Conservation (phyloP, 2,329 filamentous ascomycete genomes). For the Sclerotinia spermophila region DNA sequence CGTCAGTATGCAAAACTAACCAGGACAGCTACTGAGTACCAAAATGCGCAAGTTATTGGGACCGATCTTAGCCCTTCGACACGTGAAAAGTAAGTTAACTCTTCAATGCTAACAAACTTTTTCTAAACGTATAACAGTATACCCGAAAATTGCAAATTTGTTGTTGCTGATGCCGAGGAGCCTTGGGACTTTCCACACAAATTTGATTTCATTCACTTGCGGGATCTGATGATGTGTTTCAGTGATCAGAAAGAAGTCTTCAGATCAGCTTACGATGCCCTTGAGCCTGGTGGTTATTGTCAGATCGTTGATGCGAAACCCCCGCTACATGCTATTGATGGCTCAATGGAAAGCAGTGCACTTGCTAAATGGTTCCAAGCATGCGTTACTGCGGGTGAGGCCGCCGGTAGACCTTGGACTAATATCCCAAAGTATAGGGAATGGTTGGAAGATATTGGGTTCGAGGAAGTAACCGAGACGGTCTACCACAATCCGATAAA, state of each 20-base stretch:
- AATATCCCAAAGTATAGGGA: constrained; percentile 22
- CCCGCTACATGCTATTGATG: constrained; percentile 23
- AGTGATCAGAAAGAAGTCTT: constrained; percentile 20
- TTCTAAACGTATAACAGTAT: not conserved
- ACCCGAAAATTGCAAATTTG: constrained; percentile 37
- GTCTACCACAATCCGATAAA: constrained; percentile 53
- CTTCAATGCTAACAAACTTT: not conserved
- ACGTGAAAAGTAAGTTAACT: not conserved
- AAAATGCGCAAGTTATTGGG: constrained; percentile 10
- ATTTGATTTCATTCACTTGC: constrained; percentile 48
- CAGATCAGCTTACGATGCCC: constrained; percentile 14
- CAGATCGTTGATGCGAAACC: constrained; percentile 23
- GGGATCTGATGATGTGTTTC: constrained; percentile 21
- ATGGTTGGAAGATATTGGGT: constrained; percentile 44
- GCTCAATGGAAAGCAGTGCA: constrained; percentile 27
- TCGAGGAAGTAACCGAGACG: constrained; percentile 50
- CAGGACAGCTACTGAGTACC: constrained; percentile 2
- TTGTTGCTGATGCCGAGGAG: constrained; percentile 50
- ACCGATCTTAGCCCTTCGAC: constrained; percentile 5
- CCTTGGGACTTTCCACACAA: constrained; percentile 45
- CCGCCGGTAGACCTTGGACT: constrained; percentile 21
- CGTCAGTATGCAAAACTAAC: not conserved
- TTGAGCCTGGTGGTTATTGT: constrained; percentile 24
- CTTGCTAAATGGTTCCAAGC: constrained; percentile 25
- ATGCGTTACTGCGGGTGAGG: constrained; percentile 18